Evolutionary conservation across 768 basidiomycete species (phyloP), one percentile per base, ranked within the genome.

Genomic region (Trametes gibbosa): DNA sequence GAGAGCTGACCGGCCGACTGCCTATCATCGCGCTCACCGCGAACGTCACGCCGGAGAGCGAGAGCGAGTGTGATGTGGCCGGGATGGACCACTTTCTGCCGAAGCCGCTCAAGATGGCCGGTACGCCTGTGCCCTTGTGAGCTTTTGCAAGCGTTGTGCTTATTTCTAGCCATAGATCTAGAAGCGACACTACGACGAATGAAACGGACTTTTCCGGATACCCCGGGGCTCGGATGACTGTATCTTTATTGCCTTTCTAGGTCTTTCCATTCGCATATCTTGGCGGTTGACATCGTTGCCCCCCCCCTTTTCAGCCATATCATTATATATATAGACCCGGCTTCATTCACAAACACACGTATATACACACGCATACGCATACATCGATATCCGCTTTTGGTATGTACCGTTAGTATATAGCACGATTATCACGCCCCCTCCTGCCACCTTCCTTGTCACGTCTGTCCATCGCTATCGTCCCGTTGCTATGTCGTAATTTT

Each of bases 61-160:
- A 70, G 53, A 61, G 50, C 19, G 64, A 65, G 48, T 70, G 69
- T 52, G 61, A 60, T 35, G 59, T 63, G 7, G 66, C 68, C 2
- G 69, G 69, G 9, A 70, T 70, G 69, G 68, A 70, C 41, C 63
- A 65, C 45, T 70, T 70, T 53, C 40, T 70, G 50, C 68, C 69
- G 1, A 70, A 70, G 56, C 69, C 69, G 13, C 58, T 70, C 34
- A 66, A 61, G 35, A 47, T 70, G 57, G 49, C 52, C 16, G 66
- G 69, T 70, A 53, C 47, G 64, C 59, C 13, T n/a, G n/a, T n/a
- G n/a, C 12, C 27, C 5, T n/a, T 29, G 19, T 24, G 19, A 32
- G 10, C 29, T 23, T 17, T 12, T 3, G n/a, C 5, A 13, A 4
- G 13, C 5, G 32, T 35, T 10, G 29, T 32, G 17, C 8, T 25